Evolutionary conservation across 495 filamentous ascomycete species (phyloP).

Genomic region (Aspergillus homomorphus): DNA sequence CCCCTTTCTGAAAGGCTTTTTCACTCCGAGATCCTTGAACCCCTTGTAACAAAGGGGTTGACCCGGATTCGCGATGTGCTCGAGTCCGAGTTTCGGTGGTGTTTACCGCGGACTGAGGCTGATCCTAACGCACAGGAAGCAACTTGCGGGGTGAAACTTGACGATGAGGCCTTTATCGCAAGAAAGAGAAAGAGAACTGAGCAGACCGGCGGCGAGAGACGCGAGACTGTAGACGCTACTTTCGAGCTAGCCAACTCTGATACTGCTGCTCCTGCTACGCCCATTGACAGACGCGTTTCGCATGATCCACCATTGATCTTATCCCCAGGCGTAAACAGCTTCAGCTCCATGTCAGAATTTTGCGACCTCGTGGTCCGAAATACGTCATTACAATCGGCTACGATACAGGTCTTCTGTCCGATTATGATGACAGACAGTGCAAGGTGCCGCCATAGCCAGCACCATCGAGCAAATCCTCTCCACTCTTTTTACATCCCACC

Average conservation of each 20-base stretch:
- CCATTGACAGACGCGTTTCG: neutral
- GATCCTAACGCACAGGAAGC: neutral
- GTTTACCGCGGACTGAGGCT: conserved; percentile 27
- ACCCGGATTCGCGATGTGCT: conserved; percentile 26
- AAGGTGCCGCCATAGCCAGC: neutral
- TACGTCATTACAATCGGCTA: conserved; percentile 26
- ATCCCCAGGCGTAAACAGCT: conserved; percentile 31
- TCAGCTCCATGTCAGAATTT: conserved; percentile 30
- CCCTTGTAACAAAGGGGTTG: conserved; percentile 27
- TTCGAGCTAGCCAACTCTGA: neutral
- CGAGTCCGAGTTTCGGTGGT: conserved; percentile 34
- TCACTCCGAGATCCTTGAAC: conserved; percentile 30
- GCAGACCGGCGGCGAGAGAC: neutral
- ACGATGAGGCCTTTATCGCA: conserved; percentile 10
- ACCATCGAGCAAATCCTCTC: neutral
- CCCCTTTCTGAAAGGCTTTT: conserved; percentile 27
- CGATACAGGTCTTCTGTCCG: conserved; percentile 19
- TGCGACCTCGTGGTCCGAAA: conserved; percentile 33
- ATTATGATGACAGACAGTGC: neutral
- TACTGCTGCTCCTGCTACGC: neutral
- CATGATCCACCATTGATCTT: conserved; percentile 34
- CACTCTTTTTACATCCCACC: conserved; percentile 49
- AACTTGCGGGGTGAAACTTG: neutral
- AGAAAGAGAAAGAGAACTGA: conserved; percentile 9
- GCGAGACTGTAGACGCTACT: neutral